Evolutionary conservation across 1,284 basidiomycete genomes (phyloP).

Genomic region (Ceratobasidium sp.): DNA sequence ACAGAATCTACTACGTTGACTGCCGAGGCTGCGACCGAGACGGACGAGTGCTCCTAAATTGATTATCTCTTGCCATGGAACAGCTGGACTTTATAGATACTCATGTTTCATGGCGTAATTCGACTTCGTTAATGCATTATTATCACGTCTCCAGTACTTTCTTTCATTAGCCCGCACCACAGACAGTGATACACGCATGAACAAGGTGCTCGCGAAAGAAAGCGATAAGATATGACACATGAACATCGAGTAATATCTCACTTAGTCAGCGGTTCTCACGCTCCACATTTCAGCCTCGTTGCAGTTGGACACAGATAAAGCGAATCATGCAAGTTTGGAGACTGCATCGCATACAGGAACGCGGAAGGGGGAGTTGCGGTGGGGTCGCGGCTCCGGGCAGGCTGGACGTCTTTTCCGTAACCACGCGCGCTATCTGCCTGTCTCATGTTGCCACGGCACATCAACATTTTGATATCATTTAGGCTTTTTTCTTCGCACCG

Average conservation of each 20-base stretch:
- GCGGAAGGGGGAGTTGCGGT: slow-evolving; percentile 4
- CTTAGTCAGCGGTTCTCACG: slow-evolving; percentile 24
- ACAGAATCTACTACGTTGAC: not conserved
- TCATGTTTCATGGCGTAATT: no score
- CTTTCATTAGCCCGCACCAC: no score
- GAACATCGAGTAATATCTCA: not conserved
- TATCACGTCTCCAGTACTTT: no score
- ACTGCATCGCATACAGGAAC: not conserved
- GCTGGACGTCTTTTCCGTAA: no score
- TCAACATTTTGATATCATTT: slow-evolving; percentile 19
- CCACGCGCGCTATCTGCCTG: slow-evolving; percentile 22
- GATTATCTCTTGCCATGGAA: no score
- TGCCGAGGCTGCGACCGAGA: not conserved
- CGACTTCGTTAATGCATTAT: no score
- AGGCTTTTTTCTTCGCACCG: slow-evolving; percentile 18
- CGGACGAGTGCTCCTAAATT: not conserved
- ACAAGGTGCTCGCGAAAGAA: no score
- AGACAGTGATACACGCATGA: no score
- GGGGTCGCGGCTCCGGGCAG: no score
- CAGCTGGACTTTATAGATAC: no score
- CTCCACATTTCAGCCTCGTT: not conserved
- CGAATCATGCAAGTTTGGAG: slow-evolving; percentile 14
- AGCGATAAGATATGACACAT: not conserved
- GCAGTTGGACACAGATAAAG: not conserved
- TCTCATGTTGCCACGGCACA: slow-evolving; percentile 23